Percentiles rank a stretch among this genome's conserved stretches.
Conservation (phyloP, 495 filamentous ascomycete species). For the Aspergillus homomorphus region DNA sequence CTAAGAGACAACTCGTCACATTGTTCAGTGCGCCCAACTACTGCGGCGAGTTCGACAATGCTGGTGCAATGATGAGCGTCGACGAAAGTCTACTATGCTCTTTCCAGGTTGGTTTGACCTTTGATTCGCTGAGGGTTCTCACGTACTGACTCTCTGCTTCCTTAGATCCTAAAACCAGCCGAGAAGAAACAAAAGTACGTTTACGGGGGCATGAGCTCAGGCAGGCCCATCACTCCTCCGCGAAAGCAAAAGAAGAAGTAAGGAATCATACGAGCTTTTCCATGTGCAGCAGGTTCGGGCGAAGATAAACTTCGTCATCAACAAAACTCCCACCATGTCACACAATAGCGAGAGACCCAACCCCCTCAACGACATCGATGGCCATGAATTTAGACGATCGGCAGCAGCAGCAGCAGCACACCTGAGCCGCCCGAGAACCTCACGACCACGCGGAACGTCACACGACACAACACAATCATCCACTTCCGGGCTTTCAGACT, state of each 20-base stretch:
- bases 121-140: conserved; percentile 1
- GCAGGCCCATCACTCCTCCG: conserved; percentile 84
- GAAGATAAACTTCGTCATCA: conserved; percentile 63
- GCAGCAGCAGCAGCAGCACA: conserved; percentile 16
- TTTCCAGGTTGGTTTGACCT: conserved; percentile 89
- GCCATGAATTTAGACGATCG: conserved; percentile 24
- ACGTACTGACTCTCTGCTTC: conserved; percentile 4
- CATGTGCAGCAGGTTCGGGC: conserved; percentile 93
- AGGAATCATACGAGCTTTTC: conserved; percentile 75
- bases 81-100: conserved; percentile 97
- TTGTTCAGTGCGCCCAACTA: conserved; percentile 99
- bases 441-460: conserved; percentile 22
- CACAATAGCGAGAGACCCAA: conserved; percentile 20
- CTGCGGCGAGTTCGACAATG: conserved; percentile 99
- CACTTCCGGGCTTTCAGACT: conserved; percentile 19
- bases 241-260: conserved; percentile 87
- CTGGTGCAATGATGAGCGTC: conserved; percentile 99
- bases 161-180: conserved; percentile 95
- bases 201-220: conserved; percentile 81
- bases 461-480: conserved; percentile 6
- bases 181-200: conserved; percentile 99
- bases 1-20: conserved; percentile 94
- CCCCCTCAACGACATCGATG: conserved; percentile 25
- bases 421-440: conserved; percentile 17
- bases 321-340: conserved; percentile 19